These are phyloP conservation scores for Epichloe scottii DNA, from an alignment of 2,329 filamentous ascomycete species.

Conservation along the genomic window DNA sequence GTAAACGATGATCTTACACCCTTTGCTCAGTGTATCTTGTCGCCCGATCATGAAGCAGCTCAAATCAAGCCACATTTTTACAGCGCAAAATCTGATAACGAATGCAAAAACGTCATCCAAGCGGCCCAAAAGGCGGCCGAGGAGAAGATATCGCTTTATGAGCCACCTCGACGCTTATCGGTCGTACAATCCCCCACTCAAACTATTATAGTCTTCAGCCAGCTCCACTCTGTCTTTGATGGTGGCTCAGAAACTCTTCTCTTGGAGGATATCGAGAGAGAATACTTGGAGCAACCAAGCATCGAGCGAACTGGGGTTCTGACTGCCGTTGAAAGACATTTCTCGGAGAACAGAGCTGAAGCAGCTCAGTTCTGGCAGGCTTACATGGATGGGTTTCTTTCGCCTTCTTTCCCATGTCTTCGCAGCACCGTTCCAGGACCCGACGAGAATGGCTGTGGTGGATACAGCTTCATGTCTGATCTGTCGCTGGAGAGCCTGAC, in stretches of 20 bases:
- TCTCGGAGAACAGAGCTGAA: slow-evolving; percentile 4
- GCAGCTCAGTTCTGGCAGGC: slow-evolving; percentile 7
- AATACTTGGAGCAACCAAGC: slow-evolving; percentile 7
- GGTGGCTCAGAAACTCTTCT: slow-evolving; percentile 22
- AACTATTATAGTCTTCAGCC: slow-evolving; percentile 16
- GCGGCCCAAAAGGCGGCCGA: slow-evolving; percentile 7
- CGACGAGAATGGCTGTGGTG: not conserved
- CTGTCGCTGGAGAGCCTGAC: slow-evolving; percentile 7
- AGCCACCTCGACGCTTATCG: not conserved
- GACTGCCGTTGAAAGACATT: slow-evolving; percentile 9
- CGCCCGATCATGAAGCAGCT: slow-evolving; percentile 4
- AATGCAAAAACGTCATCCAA: slow-evolving; percentile 7
- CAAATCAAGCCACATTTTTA: not conserved
- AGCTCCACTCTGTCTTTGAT: slow-evolving; percentile 25
- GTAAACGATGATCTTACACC: slow-evolving; percentile 20
- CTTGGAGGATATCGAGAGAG: slow-evolving; percentile 17
- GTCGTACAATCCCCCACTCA: slow-evolving; percentile 1
- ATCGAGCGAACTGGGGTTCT: slow-evolving; percentile 8
- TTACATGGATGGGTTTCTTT: slow-evolving; percentile 11
- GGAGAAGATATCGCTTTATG: not conserved
- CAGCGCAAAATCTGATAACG: slow-evolving; percentile 1
- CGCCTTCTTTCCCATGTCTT: slow-evolving; percentile 1
- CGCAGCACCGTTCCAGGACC: not conserved
- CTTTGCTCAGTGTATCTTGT: slow-evolving; percentile 21
- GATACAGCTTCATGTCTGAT: slow-evolving; percentile 7